These are phyloP conservation scores for Daedalea quercina DNA, from an alignment of 768 basidiomycete species.

Conservation along the genomic window DNA sequence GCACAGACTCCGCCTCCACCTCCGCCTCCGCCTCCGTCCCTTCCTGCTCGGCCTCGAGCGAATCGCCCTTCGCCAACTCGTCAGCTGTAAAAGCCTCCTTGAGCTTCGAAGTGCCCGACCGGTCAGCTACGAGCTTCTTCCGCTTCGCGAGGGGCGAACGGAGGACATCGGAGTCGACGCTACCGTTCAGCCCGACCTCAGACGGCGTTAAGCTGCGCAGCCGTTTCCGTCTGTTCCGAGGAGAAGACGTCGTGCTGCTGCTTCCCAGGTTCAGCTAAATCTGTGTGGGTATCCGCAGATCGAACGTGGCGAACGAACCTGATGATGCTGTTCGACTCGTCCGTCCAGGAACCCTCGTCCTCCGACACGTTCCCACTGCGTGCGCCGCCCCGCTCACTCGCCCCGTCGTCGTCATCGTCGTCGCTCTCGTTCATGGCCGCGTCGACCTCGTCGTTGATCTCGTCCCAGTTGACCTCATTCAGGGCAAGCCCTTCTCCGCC, in stretches of 20 bases:
- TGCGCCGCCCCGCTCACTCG: slow-evolving; percentile 27
- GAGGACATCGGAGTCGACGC: slow-evolving; percentile 32
- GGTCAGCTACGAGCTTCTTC: slow-evolving; percentile 65
- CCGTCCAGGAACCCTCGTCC: slow-evolving; percentile 42
- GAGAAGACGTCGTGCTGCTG: slow-evolving; percentile 32
- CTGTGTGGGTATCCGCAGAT: too few relatives aligned
- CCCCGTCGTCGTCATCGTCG: slow-evolving; percentile 58
- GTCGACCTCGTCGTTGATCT: slow-evolving; percentile 82
- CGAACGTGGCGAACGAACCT: too few relatives aligned
- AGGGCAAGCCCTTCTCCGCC: slow-evolving; percentile 37
- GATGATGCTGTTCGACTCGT: slow-evolving; percentile 41
- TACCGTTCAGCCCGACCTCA: slow-evolving; percentile 35
- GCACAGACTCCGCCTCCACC: slow-evolving; percentile 25
- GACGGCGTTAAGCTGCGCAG: slow-evolving; percentile 68
- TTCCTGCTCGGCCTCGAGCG: slow-evolving; percentile 18
- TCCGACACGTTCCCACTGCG: slow-evolving; percentile 41
- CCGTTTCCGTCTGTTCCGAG: slow-evolving; percentile 56
- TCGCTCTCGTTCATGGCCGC: slow-evolving; percentile 81
- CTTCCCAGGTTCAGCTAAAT: not conserved
- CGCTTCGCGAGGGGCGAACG: slow-evolving; percentile 75
- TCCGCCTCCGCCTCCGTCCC: slow-evolving; percentile 41
- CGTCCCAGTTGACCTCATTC: slow-evolving; percentile 71
- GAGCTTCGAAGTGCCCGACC: slow-evolving; percentile 57
- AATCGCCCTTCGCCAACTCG: slow-evolving; percentile 9
- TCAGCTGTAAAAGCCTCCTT: slow-evolving; percentile 42